Conservation (phyloP, 2,329 filamentous ascomycete genomes). For the Zasmidium cellare region DNA sequence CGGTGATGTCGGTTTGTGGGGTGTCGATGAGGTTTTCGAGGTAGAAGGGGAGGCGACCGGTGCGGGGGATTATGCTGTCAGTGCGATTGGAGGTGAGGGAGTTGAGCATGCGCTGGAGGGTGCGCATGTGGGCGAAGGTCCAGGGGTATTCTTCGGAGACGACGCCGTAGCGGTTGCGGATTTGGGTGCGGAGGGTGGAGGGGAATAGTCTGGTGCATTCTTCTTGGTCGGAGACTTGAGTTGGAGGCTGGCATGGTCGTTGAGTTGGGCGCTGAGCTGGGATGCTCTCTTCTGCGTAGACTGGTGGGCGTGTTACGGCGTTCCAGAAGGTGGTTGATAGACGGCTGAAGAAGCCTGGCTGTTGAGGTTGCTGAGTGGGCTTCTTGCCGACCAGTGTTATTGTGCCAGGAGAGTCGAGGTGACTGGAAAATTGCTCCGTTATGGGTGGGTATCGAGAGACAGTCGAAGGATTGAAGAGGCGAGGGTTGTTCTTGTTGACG, state of each 20-base stretch:
- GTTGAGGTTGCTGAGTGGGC: background rate
- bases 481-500: conserved; percentile 13
- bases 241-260: no score
- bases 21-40: conserved; percentile 20
- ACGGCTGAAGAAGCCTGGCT: conserved; percentile 24
- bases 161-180: conserved; percentile 37
- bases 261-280: no score
- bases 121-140: conserved; percentile 38
- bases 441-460: background rate
- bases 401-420: background rate
- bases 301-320: conserved; percentile 25
- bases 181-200: conserved; percentile 24
- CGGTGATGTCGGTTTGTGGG: conserved; percentile 18
- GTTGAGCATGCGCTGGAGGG: conserved; percentile 38
- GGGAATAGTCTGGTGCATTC: conserved; percentile 15
- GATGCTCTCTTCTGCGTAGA: conserved; percentile 8
- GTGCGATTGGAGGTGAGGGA: conserved; percentile 26
- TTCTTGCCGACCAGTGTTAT: conserved; percentile 8
- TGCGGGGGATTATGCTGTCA: conserved; percentile 32
- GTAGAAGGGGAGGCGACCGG: conserved; percentile 22
- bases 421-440: background rate
- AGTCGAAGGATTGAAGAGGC: conserved; percentile 26
- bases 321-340: conserved; percentile 32
- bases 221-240: no score
- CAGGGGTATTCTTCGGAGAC: conserved; percentile 33